phyloP scores from a whole-genome alignment of 805 yeast genomes.

The baker's yeast (Saccharomyces cerevisiae) region DNA sequence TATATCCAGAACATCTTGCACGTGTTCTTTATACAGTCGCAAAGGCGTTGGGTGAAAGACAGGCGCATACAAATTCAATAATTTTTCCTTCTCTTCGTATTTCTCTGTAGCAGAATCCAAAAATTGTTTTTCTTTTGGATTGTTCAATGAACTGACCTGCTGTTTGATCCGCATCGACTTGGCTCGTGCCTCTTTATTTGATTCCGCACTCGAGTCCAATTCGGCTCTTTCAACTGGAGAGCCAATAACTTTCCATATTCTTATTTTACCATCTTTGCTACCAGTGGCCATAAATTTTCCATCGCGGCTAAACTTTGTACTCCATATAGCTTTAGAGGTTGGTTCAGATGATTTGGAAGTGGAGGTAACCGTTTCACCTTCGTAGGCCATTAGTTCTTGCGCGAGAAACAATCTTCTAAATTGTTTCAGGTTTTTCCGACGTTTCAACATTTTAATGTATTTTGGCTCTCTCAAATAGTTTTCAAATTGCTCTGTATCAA shows the following conservation, averaged over 20 bases:
- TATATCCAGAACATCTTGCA: slow-evolving; percentile 59
- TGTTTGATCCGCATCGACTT: slow-evolving; percentile 7
- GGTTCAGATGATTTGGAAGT: slow-evolving; percentile 3
- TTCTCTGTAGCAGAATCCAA: slow-evolving; percentile 2
- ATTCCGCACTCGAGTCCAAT: slow-evolving; percentile 18
- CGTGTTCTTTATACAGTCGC: slow-evolving; percentile 56
- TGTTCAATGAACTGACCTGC: neutral
- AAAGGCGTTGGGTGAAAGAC: slow-evolving; percentile 66
- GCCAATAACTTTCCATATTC: slow-evolving; percentile 73
- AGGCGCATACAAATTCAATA: slow-evolving; percentile 47
- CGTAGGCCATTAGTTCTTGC: slow-evolving; percentile 44
- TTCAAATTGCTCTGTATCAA: slow-evolving; percentile 33
- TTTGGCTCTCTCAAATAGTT: slow-evolving; percentile 43
- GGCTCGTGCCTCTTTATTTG: slow-evolving; percentile 6
- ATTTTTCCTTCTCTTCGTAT: neutral
- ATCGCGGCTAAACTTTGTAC: slow-evolving; percentile 63
- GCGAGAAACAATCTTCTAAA: slow-evolving; percentile 52
- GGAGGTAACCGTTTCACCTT: slow-evolving; percentile 6
- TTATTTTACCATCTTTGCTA: slow-evolving; percentile 61
- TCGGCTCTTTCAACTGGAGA: slow-evolving; percentile 62
- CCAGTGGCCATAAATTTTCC: slow-evolving; percentile 82
- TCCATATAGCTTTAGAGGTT: slow-evolving; percentile 49
- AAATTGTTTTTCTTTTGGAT: neutral
- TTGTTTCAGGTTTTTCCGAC: slow-evolving; percentile 38
- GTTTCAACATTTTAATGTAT: slow-evolving; percentile 43